Evolutionary conservation across 495 filamentous ascomycete genomes (phyloP), one percentile per base, ranked within the genome.

Genomic region (Aspergillus cristatus): DNA sequence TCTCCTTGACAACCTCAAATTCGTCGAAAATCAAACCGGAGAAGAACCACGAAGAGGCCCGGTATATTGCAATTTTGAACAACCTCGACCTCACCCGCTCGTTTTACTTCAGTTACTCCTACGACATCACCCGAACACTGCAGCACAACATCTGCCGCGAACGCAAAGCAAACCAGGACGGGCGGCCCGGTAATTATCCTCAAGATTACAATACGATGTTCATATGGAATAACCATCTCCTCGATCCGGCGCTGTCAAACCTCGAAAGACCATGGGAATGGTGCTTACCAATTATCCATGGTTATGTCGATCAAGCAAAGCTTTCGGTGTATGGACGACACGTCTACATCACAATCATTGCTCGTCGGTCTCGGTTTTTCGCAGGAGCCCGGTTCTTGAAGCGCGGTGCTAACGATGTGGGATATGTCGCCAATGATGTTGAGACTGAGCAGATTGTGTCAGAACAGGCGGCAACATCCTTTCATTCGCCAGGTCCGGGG

Each of bases 51-150:
- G 91, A 97, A 53, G 91, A 98, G 62, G 76, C 82, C 34, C 75
- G 91, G 32, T 97, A 89, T 56, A 72, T 96, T 30, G 73, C 77
- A 18, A 96, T 95, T 38, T 66, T 98, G 12, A 84, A 82, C 55
- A 93, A 94, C 49, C 71, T 98, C 7, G 91, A 98, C 55, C 62
- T 98, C 31, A 84, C 80, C 2, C 71, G 82, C 22, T 93, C 84
- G 0, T 97, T 98, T 56, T 98, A 98, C 63, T 98, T 96, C 63
- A 96, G 93, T 58, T 95, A 97, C 57, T 91, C 88, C 2, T 98
- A 98, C 60, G 85, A 97, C 51, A 84, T 97, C 52, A 98, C 91
- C 15, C 78, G 79, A 34, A 94, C 86, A 1, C 70, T 98, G 38
- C 91, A 98, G 55, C 76, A 90, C 50, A 98, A 97, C 56, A 88